Evolutionary conservation across 305 asterid species (phyloP).

Genomic region (Salvia sclarea): DNA sequence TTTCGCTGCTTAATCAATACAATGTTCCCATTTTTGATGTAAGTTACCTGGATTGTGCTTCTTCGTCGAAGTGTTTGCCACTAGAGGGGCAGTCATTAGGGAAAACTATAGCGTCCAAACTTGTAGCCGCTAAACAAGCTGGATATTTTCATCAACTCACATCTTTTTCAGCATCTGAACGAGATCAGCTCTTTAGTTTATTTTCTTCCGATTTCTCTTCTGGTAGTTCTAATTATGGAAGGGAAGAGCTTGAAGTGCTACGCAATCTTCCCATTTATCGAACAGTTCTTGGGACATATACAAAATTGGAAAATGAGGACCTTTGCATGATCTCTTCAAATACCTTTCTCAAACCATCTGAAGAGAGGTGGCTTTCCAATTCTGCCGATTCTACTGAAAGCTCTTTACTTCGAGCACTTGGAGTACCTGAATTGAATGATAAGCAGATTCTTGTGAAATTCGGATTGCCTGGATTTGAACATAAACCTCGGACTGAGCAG

Average conservation of each 20-base stretch:
- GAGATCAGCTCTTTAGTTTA: slow-evolving; percentile 72
- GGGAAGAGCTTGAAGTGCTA: slow-evolving; percentile 77
- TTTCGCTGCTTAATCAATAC: slow-evolving; percentile 77
- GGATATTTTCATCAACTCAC: slow-evolving; percentile 72
- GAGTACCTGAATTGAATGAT: slow-evolving; percentile 82
- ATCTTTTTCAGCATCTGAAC: slow-evolving; percentile 57
- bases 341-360: slow-evolving; percentile 86
- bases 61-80: slow-evolving; percentile 69
- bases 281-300: slow-evolving; percentile 77
- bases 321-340: slow-evolving; percentile 79
- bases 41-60: slow-evolving; percentile 82
- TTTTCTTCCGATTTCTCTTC: slow-evolving; percentile 74
- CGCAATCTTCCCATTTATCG: slow-evolving; percentile 83
- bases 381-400: slow-evolving; percentile 60
- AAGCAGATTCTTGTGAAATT: slow-evolving; percentile 75
- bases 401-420: slow-evolving; percentile 78
- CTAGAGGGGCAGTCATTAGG: slow-evolving; percentile 72
- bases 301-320: slow-evolving; percentile 57
- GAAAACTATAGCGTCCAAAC: slow-evolving; percentile 65
- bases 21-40: slow-evolving; percentile 80
- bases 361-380: slow-evolving; percentile 70
- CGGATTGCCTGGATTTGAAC: slow-evolving; percentile 81
- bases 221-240: slow-evolving; percentile 56
- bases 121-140: slow-evolving; percentile 82
- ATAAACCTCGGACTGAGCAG: slow-evolving; percentile 68